Evolutionary conservation across 2,329 filamentous ascomycete species (phyloP), one percentile per base, ranked within the genome.

Genomic region (Aspergillus arachidicola): DNA sequence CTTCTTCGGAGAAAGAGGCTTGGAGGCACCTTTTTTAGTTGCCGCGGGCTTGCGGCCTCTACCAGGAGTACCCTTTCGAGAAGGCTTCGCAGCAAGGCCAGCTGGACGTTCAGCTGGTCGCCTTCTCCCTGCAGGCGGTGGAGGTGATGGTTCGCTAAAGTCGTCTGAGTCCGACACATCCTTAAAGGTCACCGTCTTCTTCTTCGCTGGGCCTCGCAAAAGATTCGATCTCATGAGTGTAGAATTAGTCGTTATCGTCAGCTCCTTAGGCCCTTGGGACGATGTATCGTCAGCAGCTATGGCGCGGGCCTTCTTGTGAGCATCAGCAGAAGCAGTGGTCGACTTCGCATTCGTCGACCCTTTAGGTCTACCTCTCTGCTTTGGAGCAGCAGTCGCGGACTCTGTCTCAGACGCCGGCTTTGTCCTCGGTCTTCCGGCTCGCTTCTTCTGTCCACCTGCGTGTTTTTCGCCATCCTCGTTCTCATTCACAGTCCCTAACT

Each of bases 1-100:
- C 66, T 83, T 84, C 73, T 83, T 83, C 1, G 82, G 82, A 14
- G 81, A 83, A 32, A 84, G 69, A 21, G 80, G 80, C 61, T 81
- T 73, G 11, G 69, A 53, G 11, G 66, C 64, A 30, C 64, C 66
- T 41, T 74, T 75, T 62, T 73, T 75, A n/a, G 71, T 63, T 60
- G 75, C 69, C 4, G 77, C 72, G 28, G 75, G 73, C 66, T 71
- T 76, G 14, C 73, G 72, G n/a, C 72, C 76, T 36, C 71, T 71
- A 6, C 65, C 68, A 28, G 70, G 66, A 10, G 73, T 68, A 60
- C 76, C 67, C 61, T 80, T 82, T n/a, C 81, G 80, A 57, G 82
- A 75, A 1, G 82, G 81, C 58, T 81, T 82, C 0, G 79, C 80
- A 54, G 72, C 77, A 36, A 83, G 71, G 4, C 81, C 82, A 34